phyloP scores from a whole-genome alignment of 2,329 filamentous ascomycete genomes.

The Exophiala sp. region DNA sequence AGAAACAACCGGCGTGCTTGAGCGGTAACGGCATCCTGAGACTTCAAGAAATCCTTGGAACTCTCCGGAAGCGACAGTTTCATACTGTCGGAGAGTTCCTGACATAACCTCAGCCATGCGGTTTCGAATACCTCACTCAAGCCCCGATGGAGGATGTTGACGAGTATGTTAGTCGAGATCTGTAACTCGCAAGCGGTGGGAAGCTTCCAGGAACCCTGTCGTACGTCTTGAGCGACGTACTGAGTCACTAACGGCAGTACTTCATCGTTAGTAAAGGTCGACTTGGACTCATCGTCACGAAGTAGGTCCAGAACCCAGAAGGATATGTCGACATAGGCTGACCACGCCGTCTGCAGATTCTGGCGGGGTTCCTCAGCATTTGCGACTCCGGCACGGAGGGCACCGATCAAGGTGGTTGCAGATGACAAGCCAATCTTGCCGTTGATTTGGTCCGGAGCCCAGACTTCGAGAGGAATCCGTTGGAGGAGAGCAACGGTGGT shows the following conservation, averaged over 20 bases:
- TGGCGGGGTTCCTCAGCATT: slow-evolving; percentile 62
- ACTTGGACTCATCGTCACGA: slow-evolving; percentile 43
- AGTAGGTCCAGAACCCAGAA: slow-evolving; percentile 49
- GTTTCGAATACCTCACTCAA: slow-evolving; percentile 42
- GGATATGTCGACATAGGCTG: slow-evolving; percentile 62
- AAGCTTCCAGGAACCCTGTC: slow-evolving; percentile 48
- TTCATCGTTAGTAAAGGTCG: slow-evolving; percentile 43
- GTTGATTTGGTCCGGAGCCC: slow-evolving; percentile 43
- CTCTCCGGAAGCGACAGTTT: slow-evolving; percentile 73
- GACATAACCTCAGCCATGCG: slow-evolving; percentile 59
- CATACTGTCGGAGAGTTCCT: slow-evolving; percentile 59
- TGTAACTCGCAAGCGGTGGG: slow-evolving; percentile 35
- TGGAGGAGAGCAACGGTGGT: slow-evolving; percentile 58
- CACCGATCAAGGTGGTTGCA: slow-evolving; percentile 56
- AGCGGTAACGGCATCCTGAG: slow-evolving; percentile 62
- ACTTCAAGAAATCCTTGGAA: slow-evolving; percentile 67
- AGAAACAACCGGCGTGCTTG: slow-evolving; percentile 64
- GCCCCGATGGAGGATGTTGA: slow-evolving; percentile 34
- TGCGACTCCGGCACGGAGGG: slow-evolving; percentile 64
- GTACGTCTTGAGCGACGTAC: slow-evolving; percentile 46
- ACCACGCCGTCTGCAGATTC: slow-evolving; percentile 19
- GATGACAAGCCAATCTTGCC: slow-evolving; percentile 39
- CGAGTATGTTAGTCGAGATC: slow-evolving; percentile 39
- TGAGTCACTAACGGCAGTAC: slow-evolving; percentile 50
- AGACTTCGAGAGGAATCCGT: slow-evolving; percentile 49